Evolutionary conservation across 2,329 filamentous ascomycete species (phyloP), one percentile per base, ranked within the genome.

Genomic region (Ophiostoma sp.): DNA sequence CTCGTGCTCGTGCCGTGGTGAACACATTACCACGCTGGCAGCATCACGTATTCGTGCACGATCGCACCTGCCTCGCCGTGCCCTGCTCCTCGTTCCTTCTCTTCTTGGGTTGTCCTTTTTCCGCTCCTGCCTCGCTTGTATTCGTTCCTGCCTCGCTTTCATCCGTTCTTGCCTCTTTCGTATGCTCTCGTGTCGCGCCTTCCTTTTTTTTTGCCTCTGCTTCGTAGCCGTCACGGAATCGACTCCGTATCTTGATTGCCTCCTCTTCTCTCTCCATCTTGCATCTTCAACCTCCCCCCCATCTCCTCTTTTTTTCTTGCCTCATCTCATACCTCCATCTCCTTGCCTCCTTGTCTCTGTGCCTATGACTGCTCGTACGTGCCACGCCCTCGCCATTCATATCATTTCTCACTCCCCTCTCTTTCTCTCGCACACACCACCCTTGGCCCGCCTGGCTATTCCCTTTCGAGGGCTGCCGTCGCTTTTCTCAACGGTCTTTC

Each of bases 401-500:
- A 47, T n/a, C 49, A 67, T 47, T 64, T 64, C 67, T 60, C n/a
- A 65, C 67, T 42, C 45, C 58, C 63, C 40, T 27, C 27, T 27
- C 27, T 27, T 27, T 27, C 27, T 27, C 27, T 60, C 16, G 41
- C 27, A 47, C 62, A 12, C 63, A 36, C 63, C 63, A 64, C 40
- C 60, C 49, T 55, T 76, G 75, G 70, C 58, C 73, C 71, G 69
- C 75, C 75, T 76, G n/a, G 75, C 78, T 76, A 78, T 79, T 76
- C 79, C 78, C 68, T 79, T 75, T 68, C 69, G 72, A 73, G 72
- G 73, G 75, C 71, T 75, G 42, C 67, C 67, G 62, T 55, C 64
- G 80, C 76, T 79, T 69, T 66, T 52, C 76, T 80, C 79, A 81
- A 82, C 80, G 79, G 78, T 77, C 76, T 71, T 79, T 80, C 76